Conservation (phyloP, 164 flowering plant genomes). For the Berberis thunbergii region DNA sequence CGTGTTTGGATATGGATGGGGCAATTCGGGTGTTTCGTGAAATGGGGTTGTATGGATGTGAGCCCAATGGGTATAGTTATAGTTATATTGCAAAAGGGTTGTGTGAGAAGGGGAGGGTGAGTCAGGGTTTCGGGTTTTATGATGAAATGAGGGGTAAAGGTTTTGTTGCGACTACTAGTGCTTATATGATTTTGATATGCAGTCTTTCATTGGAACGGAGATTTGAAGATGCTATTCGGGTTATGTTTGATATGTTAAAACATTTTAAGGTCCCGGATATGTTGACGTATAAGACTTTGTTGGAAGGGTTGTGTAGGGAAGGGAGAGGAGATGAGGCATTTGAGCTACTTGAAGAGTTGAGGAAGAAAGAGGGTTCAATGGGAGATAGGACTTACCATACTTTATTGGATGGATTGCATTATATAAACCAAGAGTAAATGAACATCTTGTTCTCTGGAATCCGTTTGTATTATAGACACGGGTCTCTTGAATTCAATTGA, state of each 20-base stretch:
- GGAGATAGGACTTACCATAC: slow-evolving; percentile 16
- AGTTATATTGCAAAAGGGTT: slow-evolving; percentile 58
- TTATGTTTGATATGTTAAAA: slow-evolving; percentile 55
- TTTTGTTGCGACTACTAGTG: slow-evolving; percentile 44
- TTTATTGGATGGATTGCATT: slow-evolving; percentile 19
- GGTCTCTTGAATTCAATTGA: not conserved
- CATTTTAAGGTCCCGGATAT: slow-evolving; percentile 57
- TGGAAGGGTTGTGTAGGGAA: slow-evolving; percentile 69
- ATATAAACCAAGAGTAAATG: slow-evolving; percentile 11
- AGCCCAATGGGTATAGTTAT: slow-evolving; percentile 54
- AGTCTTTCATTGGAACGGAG: slow-evolving; percentile 63
- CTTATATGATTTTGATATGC: slow-evolving; percentile 62
- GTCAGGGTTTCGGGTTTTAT: slow-evolving; percentile 47
- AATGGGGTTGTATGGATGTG: slow-evolving; percentile 80
- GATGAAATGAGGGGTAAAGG: slow-evolving; percentile 67
- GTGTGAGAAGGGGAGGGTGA: slow-evolving; percentile 74
- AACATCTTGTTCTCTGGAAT: not conserved
- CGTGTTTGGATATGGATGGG: slow-evolving; percentile 62
- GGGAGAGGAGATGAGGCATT: slow-evolving; percentile 63
- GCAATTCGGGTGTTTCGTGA: slow-evolving; percentile 70
- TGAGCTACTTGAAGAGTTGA: slow-evolving; percentile 52
- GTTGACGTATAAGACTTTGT: slow-evolving; percentile 67
- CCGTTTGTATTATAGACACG: not conserved
- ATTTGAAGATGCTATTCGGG: slow-evolving; percentile 52
- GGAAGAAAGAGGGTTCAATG: slow-evolving; percentile 51